Evolutionary conservation across 495 filamentous ascomycete species (phyloP).

Genomic region (Hapsidospora chrysogenum): DNA sequence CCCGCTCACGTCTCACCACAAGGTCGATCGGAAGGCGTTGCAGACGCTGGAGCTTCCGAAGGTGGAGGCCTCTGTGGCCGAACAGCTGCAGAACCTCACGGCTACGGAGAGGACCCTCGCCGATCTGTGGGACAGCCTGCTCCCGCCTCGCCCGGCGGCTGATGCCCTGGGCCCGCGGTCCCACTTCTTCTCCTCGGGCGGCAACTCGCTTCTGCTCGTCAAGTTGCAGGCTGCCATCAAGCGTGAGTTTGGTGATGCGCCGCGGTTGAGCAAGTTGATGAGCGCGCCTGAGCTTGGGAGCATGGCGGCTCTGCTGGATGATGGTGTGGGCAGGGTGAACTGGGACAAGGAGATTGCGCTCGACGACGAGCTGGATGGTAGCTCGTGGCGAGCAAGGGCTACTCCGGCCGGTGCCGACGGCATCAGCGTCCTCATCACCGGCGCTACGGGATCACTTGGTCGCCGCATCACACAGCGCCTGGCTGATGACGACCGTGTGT

Average conservation of each 20-base stretch:
- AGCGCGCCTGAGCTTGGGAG: constrained; percentile 9
- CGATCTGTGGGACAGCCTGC: constrained; percentile 2
- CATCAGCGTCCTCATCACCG: constrained; percentile 12
- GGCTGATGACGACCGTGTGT: constrained; percentile 1
- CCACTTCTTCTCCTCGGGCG: constrained; percentile 23
- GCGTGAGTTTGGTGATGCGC: constrained; percentile 2
- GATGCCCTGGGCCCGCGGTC: constrained; percentile 4
- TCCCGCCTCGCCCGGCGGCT: not conserved
- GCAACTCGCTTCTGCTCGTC: constrained; percentile 18
- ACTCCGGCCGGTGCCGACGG: not conserved
- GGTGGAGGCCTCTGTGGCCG: not conserved
- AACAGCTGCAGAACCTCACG: not conserved
- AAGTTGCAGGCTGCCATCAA: constrained; percentile 9
- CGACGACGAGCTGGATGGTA: too few species aligned
- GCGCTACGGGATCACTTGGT: constrained; percentile 15
- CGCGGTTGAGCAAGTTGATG: constrained; percentile 11
- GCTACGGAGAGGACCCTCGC: too few species aligned
- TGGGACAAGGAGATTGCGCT: constrained; percentile 16
- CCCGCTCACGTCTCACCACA: constrained; percentile 22
- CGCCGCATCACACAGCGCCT: constrained; percentile 7
- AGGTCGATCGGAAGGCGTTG: constrained; percentile 23
- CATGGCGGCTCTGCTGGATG: constrained; percentile 12
- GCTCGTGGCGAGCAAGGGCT: not conserved
- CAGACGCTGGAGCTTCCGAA: constrained; percentile 15
- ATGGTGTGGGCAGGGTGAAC: constrained; percentile 5